Evolutionary conservation across 2,329 filamentous ascomycete species (phyloP).

Genomic region (Hypoxylon sp.): DNA sequence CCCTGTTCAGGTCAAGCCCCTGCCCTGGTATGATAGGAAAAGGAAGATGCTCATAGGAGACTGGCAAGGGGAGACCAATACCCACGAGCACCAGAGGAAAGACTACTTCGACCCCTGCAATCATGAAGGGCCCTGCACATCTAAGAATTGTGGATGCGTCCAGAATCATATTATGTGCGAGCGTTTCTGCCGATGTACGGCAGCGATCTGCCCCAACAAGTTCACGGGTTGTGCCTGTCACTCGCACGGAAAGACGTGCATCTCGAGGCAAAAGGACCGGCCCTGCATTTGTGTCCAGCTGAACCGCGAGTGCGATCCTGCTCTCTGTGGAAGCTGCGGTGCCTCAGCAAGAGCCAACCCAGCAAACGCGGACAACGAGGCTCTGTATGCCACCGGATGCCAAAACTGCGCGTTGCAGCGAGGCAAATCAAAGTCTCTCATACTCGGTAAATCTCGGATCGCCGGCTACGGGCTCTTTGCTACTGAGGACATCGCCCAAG

Average conservation of each 20-base stretch:
- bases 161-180: slow-evolving; percentile 71
- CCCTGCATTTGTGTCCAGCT: slow-evolving; percentile 75
- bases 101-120: slow-evolving; percentile 70
- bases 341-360: slow-evolving; percentile 74
- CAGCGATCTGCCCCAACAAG: slow-evolving; percentile 66
- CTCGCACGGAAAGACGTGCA: slow-evolving; percentile 65
- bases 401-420: slow-evolving; percentile 77
- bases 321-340: slow-evolving; percentile 76
- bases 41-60: slow-evolving; percentile 62
- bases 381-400: slow-evolving; percentile 66
- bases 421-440: slow-evolving; percentile 68
- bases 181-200: slow-evolving; percentile 72
- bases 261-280: slow-evolving; percentile 62
- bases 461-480: slow-evolving; percentile 80
- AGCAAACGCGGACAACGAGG: slow-evolving; percentile 66
- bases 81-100: slow-evolving; percentile 63
- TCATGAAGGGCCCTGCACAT: slow-evolving; percentile 72
- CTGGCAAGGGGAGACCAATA: slow-evolving; percentile 63
- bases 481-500: slow-evolving; percentile 69
- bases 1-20: slow-evolving; percentile 50
- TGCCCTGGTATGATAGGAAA: slow-evolving; percentile 65
- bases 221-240: slow-evolving; percentile 74
- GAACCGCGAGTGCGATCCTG: slow-evolving; percentile 82
- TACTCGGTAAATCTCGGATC: slow-evolving; percentile 75
- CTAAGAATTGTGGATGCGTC: slow-evolving; percentile 68